Conservation (phyloP, 176 grass and related monocot genomes). For the Musa schizocarpa region DNA sequence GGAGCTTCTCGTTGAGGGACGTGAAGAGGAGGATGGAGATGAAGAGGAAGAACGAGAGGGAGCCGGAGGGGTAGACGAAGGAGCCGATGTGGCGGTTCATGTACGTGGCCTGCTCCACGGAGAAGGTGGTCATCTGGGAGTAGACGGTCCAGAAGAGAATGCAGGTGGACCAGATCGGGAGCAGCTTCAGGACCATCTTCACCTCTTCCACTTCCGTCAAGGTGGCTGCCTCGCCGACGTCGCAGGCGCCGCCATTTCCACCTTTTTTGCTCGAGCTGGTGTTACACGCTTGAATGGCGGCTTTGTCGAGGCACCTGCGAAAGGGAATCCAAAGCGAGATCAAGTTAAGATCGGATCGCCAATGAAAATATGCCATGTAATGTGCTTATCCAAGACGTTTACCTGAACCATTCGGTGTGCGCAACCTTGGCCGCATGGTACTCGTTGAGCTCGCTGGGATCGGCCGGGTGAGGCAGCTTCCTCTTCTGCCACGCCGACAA, state of each 20-base stretch:
- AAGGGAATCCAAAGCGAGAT: no score
- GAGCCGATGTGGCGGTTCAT: constrained; percentile 36
- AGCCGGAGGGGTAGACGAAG: constrained; percentile 38
- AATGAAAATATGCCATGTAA: not conserved
- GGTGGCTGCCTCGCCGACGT: not conserved
- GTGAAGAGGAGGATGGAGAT: constrained; percentile 61
- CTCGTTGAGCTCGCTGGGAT: constrained; percentile 27
- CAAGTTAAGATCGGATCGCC: no score
- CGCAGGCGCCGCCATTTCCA: not conserved
- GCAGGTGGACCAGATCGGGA: constrained; percentile 52
- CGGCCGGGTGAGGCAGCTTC: constrained; percentile 10
- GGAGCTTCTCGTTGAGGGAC: constrained; percentile 49
- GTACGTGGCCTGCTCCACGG: constrained; percentile 41
- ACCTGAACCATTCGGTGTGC: constrained; percentile 34
- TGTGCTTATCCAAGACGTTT: not conserved
- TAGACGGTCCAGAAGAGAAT: constrained; percentile 62
- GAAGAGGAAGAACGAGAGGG: constrained; percentile 50
- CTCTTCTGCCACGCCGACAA: constrained; percentile 33
- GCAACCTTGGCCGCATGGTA: constrained; percentile 30
- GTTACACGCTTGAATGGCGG: constrained; percentile 16
- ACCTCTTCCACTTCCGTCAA: constrained; percentile 50
- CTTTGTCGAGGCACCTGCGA: constrained; percentile 41
- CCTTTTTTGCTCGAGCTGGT: not conserved
- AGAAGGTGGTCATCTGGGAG: constrained; percentile 61
- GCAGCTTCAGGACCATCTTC: constrained; percentile 45